Conservation (phyloP, 805 yeast species). For the Grigorovia jiainica region DNA sequence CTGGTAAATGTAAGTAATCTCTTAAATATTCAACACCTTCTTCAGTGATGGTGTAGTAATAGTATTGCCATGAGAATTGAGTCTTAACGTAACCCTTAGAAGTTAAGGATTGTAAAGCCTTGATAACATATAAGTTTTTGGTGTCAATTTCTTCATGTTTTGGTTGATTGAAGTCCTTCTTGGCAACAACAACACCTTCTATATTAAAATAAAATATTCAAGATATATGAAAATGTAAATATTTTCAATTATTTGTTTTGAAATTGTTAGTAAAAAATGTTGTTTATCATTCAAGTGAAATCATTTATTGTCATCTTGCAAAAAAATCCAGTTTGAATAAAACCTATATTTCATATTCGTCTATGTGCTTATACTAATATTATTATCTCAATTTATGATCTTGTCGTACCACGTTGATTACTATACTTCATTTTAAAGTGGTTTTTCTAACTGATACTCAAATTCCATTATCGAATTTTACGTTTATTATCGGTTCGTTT, state of each 20-base stretch:
- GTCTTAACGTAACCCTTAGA: slow-evolving; percentile 99
- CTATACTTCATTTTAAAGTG: too few species aligned
- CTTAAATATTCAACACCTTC: slow-evolving; percentile 98
- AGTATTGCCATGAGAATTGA: slow-evolving; percentile 99
- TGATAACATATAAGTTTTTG: slow-evolving; percentile 95
- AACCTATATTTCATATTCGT: too few species aligned
- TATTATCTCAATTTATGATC: too few species aligned
- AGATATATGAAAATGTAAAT: background rate
- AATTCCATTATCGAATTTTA: too few species aligned
- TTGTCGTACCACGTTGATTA: too few species aligned
- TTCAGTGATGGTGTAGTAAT: slow-evolving; percentile 99
- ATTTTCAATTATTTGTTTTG: background rate
- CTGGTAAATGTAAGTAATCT: slow-evolving; percentile 97
- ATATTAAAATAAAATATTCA: slow-evolving; percentile 16
- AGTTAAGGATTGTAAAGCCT: slow-evolving; percentile 98
- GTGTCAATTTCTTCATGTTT: slow-evolving; percentile 97
- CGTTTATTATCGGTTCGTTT: too few species aligned
- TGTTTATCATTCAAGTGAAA: too few species aligned
- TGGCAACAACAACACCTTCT: slow-evolving; percentile 99
- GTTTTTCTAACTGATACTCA: too few species aligned
- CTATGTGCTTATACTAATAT: too few species aligned
- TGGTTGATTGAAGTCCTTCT: slow-evolving; percentile 96
- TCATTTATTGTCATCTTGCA: too few species aligned
- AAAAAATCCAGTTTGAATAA: too few species aligned
- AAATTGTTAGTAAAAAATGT: slow-evolving; percentile 23